Conservation (phyloP, 345 rosid species). For the Orychophragmus violaceus region DNA sequence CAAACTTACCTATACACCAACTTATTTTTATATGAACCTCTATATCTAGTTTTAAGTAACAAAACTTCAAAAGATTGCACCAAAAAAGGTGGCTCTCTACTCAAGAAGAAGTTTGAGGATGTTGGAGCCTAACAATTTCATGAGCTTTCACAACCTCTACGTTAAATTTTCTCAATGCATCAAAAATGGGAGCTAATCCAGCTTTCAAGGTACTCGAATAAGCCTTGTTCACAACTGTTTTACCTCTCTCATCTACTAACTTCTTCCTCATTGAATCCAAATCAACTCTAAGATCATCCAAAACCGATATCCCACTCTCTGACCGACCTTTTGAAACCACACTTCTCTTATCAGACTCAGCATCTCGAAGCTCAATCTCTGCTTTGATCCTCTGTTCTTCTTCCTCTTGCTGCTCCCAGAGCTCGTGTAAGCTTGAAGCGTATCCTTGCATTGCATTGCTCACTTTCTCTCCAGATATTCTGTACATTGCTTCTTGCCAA, state of each 20-base stretch:
- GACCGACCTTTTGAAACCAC: constrained; percentile 58
- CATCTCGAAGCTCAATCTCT: constrained; percentile 38
- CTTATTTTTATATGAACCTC: background rate
- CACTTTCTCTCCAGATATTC: constrained; percentile 60
- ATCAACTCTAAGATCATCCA: constrained; percentile 84
- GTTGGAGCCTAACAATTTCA: constrained; percentile 55
- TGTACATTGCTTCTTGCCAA: constrained; percentile 69
- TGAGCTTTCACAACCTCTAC: constrained; percentile 68
- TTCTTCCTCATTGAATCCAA: constrained; percentile 80
- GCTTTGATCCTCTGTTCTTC: constrained; percentile 49
- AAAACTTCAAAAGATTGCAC: constrained; percentile 11
- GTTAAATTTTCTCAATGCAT: constrained; percentile 63
- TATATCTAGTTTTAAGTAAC: constrained; percentile 6
- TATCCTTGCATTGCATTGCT: constrained; percentile 53
- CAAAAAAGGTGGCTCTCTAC: constrained; percentile 3
- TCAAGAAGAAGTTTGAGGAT: constrained; percentile 23
- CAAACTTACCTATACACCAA: background rate
- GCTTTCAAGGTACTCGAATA: constrained; percentile 69
- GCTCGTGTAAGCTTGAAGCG: constrained; percentile 54
- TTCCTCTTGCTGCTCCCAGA: constrained; percentile 83
- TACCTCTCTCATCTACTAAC: constrained; percentile 56
- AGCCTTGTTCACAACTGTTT: constrained; percentile 51
- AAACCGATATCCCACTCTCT: constrained; percentile 57
- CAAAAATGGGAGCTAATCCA: constrained; percentile 80
- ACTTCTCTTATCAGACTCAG: constrained; percentile 16